Conservation (phyloP, 768 basidiomycete genomes). For the Phaffia tasmanica region DNA sequence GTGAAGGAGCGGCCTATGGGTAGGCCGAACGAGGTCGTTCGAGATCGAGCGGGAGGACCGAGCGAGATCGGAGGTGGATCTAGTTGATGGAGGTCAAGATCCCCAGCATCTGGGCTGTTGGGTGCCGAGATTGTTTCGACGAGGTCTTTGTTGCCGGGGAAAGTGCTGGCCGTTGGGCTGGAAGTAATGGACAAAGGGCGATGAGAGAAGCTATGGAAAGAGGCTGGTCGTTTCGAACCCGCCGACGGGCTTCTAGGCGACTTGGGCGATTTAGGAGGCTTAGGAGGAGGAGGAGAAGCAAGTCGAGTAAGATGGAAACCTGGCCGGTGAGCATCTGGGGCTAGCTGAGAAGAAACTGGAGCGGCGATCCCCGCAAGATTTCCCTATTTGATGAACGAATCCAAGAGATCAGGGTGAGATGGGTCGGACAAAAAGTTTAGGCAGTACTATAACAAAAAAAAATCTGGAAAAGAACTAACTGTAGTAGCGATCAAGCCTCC, state of each 20-base stretch:
- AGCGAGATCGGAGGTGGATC: not conserved
- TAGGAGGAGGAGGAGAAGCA: constrained; percentile 28
- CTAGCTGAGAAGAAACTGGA: constrained; percentile 41
- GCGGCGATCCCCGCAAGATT: constrained; percentile 54
- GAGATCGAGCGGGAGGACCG: not conserved
- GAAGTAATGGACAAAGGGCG: constrained; percentile 16
- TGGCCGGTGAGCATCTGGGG: constrained; percentile 51
- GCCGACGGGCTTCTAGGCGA: constrained; percentile 31
- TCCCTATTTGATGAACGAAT: constrained; percentile 32
- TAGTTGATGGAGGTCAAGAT: not conserved
- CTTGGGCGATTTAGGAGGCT: constrained; percentile 25
- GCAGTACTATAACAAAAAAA: not conserved
- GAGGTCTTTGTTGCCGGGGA: not conserved
- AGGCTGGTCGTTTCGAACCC: constrained; percentile 26
- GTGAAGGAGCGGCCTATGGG: no score
- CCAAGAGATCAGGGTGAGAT: not conserved
- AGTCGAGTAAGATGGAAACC: constrained; percentile 60
- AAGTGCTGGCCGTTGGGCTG: constrained; percentile 5
- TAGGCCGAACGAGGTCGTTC: not conserved
- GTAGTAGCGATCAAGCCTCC: constrained; percentile 63
- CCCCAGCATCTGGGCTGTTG: not conserved
- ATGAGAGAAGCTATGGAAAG: constrained; percentile 13
- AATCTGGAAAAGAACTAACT: not conserved
- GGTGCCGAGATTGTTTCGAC: constrained; percentile 11
- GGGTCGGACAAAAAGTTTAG: not conserved